Evolutionary conservation across 164 flowering plant species (phyloP).

Genomic region (Cinnamomum chago): DNA sequence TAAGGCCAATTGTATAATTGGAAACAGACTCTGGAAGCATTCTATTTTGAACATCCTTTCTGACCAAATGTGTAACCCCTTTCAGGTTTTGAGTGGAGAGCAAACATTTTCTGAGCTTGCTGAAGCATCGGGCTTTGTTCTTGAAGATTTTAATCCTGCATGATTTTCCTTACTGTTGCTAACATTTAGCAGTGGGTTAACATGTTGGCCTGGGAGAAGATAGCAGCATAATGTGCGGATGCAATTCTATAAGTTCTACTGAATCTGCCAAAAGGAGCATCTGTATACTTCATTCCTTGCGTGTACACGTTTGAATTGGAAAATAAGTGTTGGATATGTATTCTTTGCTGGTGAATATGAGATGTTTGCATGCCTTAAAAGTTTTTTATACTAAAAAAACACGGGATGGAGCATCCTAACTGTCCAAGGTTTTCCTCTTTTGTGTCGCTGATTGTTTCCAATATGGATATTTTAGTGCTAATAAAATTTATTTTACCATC

Average conservation of each 20-base stretch:
- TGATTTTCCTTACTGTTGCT: background rate
- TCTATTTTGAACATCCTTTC: background rate
- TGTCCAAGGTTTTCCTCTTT: too few species aligned
- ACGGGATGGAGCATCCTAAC: too few species aligned
- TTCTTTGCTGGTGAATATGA: too few species aligned
- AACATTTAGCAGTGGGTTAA: background rate
- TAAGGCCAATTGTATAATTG: too few species aligned
- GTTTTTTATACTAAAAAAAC: too few species aligned
- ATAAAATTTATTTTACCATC: too few species aligned
- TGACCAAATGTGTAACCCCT: background rate
- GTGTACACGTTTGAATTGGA: background rate
- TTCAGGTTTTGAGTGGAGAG: constrained; percentile 74
- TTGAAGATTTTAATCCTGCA: constrained; percentile 23
- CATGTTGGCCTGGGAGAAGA: background rate
- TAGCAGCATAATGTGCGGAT: background rate
- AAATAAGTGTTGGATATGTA: too few species aligned
- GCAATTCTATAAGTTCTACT: background rate
- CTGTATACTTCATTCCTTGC: background rate
- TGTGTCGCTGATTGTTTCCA: too few species aligned
- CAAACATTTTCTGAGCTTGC: constrained; percentile 64
- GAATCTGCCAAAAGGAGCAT: background rate
- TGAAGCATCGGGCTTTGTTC: constrained; percentile 43
- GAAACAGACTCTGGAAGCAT: too few species aligned
- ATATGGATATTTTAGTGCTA: too few species aligned
- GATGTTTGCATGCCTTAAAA: too few species aligned